These are phyloP conservation scores for Leccinum arenicola DNA, from an alignment of 768 basidiomycete genomes.

Conservation along the genomic window DNA sequence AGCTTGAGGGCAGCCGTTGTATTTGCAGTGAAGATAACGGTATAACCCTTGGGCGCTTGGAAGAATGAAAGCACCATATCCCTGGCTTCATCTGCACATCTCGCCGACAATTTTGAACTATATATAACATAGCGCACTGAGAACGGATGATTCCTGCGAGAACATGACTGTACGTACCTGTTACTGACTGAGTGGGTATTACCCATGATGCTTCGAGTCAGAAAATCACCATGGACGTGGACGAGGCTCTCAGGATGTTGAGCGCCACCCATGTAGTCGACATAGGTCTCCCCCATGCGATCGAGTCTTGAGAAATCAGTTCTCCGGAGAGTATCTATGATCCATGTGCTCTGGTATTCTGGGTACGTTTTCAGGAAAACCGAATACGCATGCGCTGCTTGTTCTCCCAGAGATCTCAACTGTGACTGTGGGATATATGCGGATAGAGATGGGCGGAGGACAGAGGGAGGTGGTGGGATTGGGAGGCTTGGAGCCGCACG, in stretches of 20 bases:
- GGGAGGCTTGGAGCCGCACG: not conserved
- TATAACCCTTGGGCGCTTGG: conserved; percentile 69
- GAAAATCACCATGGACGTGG: conserved; percentile 64
- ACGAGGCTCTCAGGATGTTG: conserved; percentile 79
- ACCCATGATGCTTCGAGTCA: conserved; percentile 64
- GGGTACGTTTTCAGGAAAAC: conserved; percentile 44
- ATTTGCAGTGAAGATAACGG: conserved; percentile 80
- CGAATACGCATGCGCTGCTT: conserved; percentile 43
- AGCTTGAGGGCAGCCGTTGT: conserved; percentile 78
- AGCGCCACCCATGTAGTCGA: conserved; percentile 85
- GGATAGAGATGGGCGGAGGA: conserved; percentile 11
- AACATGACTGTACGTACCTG: conserved; percentile 52
- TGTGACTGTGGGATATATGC: conserved; percentile 29
- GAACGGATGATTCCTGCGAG: not conserved
- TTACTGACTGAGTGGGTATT: conserved; percentile 85
- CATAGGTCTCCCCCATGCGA: conserved; percentile 67
- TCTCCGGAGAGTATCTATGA: conserved; percentile 62
- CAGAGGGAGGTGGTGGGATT: not conserved
- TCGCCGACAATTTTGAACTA: conserved; percentile 70
- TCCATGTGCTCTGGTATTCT: conserved; percentile 69
- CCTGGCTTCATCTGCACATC: conserved; percentile 67
- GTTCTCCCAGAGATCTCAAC: conserved; percentile 27
- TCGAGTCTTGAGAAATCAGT: conserved; percentile 62
- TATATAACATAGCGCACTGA: not conserved
- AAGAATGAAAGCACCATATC: conserved; percentile 75